Conservation (phyloP, 805 yeast genomes). For the Tetrapisispora pingtungensis region DNA sequence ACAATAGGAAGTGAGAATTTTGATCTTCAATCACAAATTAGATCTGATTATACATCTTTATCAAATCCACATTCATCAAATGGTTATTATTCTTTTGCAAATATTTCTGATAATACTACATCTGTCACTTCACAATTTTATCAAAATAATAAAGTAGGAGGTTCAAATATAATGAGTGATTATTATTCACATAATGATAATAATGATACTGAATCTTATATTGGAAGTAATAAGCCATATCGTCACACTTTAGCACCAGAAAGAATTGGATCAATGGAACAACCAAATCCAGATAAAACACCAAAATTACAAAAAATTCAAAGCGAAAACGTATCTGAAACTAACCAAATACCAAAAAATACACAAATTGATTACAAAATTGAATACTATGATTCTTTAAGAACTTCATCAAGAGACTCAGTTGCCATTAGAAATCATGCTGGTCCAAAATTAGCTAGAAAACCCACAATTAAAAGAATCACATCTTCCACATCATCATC, state of each 20-base stretch:
- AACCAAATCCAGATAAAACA: background rate
- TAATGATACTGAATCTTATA: background rate
- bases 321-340: background rate
- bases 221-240: conserved; percentile 5
- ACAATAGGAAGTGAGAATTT: conserved; percentile 3
- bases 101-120: conserved; percentile 31
- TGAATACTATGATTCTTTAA: conserved; percentile 9
- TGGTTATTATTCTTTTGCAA: conserved; percentile 30
- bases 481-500: conserved; percentile 7
- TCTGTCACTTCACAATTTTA: conserved; percentile 5
- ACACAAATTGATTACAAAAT: conserved; percentile 24
- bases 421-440: background rate
- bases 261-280: background rate
- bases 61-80: conserved; percentile 21
- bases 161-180: conserved; percentile 1
- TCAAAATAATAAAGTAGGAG: background rate
- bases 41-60: conserved; percentile 19
- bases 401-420: background rate
- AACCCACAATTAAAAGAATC: conserved; percentile 14
- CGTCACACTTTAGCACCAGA: conserved; percentile 16
- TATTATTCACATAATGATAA: background rate
- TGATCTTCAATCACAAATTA: conserved; percentile 25
- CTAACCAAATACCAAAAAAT: conserved; percentile 19
- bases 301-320: background rate
- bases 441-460: conserved; percentile 1